phyloP scores from a whole-genome alignment of 345 rosid species.

The Capsella bursapastoris region DNA sequence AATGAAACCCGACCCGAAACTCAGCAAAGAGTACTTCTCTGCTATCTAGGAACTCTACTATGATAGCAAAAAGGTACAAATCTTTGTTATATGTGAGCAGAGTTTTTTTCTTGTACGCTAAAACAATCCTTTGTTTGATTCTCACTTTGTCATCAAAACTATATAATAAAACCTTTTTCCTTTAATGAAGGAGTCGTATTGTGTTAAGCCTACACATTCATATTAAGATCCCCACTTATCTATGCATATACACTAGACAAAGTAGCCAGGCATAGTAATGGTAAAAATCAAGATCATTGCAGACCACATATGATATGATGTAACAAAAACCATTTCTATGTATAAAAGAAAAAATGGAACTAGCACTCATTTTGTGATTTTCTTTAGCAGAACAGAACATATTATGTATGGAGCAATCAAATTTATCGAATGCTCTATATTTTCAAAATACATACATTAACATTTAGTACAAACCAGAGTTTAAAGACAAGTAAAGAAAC shows the following conservation, averaged over 20 bases:
- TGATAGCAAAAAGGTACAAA: slow-evolving; percentile 33
- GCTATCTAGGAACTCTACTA: slow-evolving; percentile 48
- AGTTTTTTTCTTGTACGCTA: slow-evolving; percentile 26
- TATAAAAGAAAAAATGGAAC: background rate
- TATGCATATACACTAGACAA: background rate
- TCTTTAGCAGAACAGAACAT: background rate
- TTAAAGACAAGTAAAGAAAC: background rate
- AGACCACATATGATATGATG: background rate
- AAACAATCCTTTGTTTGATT: slow-evolving; percentile 35
- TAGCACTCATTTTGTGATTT: slow-evolving; percentile 1
- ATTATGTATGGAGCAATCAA: background rate
- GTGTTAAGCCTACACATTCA: background rate
- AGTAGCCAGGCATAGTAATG: background rate
- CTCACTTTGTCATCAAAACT: slow-evolving; percentile 3
- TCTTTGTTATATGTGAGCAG: slow-evolving; percentile 41
- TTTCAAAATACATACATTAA: background rate
- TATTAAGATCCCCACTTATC: background rate
- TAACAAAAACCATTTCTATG: background rate
- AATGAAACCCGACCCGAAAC: slow-evolving; percentile 97
- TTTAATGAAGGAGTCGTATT: background rate
- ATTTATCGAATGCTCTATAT: background rate
- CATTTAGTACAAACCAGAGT: background rate
- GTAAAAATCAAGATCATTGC: background rate
- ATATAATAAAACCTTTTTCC: slow-evolving; percentile 17
- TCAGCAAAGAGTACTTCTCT: slow-evolving; percentile 92